A percentile compares a stretch with the other conserved stretches of the same genome.
phyloP scores from a whole-genome alignment of 768 basidiomycete species.

The Lentinula aciculospora region DNA sequence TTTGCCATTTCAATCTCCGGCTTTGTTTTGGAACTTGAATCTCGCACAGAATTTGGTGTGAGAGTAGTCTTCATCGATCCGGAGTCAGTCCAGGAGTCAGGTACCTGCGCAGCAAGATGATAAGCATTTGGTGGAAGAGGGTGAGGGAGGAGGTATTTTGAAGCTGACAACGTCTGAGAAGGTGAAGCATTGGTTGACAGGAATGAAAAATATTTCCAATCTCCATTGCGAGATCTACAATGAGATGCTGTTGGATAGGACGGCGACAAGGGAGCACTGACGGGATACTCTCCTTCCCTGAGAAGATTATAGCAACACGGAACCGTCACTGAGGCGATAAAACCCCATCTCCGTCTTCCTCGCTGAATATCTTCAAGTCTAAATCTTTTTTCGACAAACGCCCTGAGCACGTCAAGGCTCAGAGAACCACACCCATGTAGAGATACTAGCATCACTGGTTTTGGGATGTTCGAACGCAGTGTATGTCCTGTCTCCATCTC shows the following conservation, averaged over 20 bases:
- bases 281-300: conserved; percentile 20
- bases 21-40: background rate
- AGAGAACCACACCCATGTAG: conserved; percentile 76
- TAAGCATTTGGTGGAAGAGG: conserved; percentile 44
- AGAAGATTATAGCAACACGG: conserved; percentile 82
- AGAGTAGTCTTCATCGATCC: background rate
- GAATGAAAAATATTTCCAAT: conserved; percentile 18
- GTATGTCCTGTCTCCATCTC: conserved; percentile 5
- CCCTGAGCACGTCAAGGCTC: conserved; percentile 59
- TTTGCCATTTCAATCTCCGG: background rate
- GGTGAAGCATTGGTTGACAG: background rate
- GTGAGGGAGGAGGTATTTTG: conserved; percentile 27
- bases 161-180: background rate
- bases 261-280: background rate
- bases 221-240: background rate
- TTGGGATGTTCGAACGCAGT: background rate
- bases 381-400: conserved; percentile 30
- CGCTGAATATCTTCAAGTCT: background rate
- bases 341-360: conserved; percentile 34
- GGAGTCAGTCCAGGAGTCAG: conserved; percentile 47
- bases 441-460: conserved; percentile 57
- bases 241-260: background rate
- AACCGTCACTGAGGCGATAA: conserved; percentile 52
- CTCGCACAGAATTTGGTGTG: background rate
- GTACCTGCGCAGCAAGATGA: conserved; percentile 71